These are phyloP conservation scores for Acrasis kona DNA, from an alignment of 78 protist species.

Conservation along the genomic window DNA sequence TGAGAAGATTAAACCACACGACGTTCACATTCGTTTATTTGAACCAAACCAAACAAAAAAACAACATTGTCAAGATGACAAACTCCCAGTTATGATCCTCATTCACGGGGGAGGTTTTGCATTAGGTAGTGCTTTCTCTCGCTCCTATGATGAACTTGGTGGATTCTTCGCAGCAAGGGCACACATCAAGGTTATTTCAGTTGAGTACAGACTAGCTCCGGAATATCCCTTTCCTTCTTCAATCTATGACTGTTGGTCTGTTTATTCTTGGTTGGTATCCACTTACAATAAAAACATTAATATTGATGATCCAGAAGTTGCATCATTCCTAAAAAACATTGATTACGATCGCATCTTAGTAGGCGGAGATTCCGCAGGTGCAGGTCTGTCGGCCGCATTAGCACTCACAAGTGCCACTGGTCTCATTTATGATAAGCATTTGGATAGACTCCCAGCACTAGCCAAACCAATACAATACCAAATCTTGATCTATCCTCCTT, in stretches of 20 bases:
- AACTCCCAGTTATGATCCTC: too few species aligned
- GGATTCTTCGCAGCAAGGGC: not conserved
- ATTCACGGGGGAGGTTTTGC: too few species aligned
- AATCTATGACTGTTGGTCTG: slow-evolving; percentile 18
- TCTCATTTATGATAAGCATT: too few species aligned
- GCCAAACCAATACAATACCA: too few species aligned
- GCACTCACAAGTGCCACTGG: too few species aligned
- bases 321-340: not conserved
- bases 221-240: slow-evolving; percentile 31
- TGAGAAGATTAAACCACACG: too few species aligned
- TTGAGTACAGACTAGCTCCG: slow-evolving; percentile 44
- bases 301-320: not conserved
- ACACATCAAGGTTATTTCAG: not conserved
- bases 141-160: not conserved
- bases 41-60: too few species aligned
- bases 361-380: slow-evolving; percentile 1
- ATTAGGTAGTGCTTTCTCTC: not conserved
- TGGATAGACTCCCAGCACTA: too few species aligned
- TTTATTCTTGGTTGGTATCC: slow-evolving; percentile 23
- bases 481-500: too few species aligned
- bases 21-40: too few species aligned
- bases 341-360: not conserved
- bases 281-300: not conserved
- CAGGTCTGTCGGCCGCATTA: not conserved
- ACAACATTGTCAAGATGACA: too few species aligned